Evolutionary conservation across 1,284 basidiomycete genomes (phyloP), one percentile per base, ranked within the genome.

Genomic region (Porogramme epimiltina): DNA sequence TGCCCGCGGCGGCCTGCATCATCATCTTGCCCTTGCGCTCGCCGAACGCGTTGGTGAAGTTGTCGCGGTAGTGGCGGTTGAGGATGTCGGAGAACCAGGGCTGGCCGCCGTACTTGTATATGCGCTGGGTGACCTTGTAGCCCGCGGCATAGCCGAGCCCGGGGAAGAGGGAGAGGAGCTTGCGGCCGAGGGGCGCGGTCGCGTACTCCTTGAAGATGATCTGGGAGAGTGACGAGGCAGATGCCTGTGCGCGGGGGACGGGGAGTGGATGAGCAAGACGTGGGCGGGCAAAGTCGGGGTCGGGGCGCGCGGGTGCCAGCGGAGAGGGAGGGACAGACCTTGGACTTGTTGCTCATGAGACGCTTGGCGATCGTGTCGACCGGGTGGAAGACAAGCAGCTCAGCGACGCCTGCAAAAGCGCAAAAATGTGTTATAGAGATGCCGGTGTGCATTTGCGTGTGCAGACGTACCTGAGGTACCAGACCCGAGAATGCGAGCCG

Each of bases 31-130:
- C 96, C 67, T 90, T 92, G 60, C 95, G 86, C 74, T 97, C 93
- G n/a, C 96, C 96, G 70, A 99, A 97, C 0, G 82, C 72, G 63
- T 81, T 85, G 48, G 85, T 89, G 74, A 98, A 98, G 55, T 77
- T 70, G 26, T 79, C 74, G 69, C 90, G 91, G 75, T 86, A 87
- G 69, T 91, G 76, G 64, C 80, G 83, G 62, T 83, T 82, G 67
- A 99, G 87, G 67, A 95, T 71, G 74, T 98, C 95, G 72, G 95
- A 92, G 73, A 98, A 97, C 82, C 89, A 98, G 20, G 97, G 96
- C 73, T 99, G 96, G 1, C 96, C 97, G 55, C 97, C 96, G 64
- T 98, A 99, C 76, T 98, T 99, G 86, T 97, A 97, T 64, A 96
- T 84, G 45, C 93, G 84, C 73, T 97, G 94, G 1, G 92, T 75